These are phyloP conservation scores for Nakazawaea laoshanensis DNA, from an alignment of 805 yeast genomes.

Conservation along the genomic window DNA sequence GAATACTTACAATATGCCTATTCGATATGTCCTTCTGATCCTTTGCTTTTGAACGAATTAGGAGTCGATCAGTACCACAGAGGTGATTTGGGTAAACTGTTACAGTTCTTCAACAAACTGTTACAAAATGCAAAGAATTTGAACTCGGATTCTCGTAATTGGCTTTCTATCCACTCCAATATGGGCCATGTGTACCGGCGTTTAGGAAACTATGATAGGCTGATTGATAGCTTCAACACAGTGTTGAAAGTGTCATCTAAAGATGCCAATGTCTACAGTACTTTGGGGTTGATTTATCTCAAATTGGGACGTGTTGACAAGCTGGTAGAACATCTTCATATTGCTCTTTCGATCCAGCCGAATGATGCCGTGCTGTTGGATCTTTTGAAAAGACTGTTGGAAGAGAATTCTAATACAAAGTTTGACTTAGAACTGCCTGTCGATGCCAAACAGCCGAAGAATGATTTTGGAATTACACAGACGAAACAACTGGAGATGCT, in stretches of 20 bases:
- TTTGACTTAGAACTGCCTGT: constrained; percentile 1
- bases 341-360: constrained; percentile 71
- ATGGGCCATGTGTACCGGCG: constrained; percentile 84
- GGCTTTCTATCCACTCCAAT: constrained; percentile 80
- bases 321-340: constrained; percentile 73
- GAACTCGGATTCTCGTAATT: constrained; percentile 73
- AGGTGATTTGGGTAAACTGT: constrained; percentile 59
- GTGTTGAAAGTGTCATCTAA: constrained; percentile 62
- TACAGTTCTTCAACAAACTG: constrained; percentile 62
- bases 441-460: not conserved
- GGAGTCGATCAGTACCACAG: constrained; percentile 89
- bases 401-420: constrained; percentile 32
- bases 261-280: constrained; percentile 66
- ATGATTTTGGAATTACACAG: not conserved
- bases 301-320: constrained; percentile 53
- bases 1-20: constrained; percentile 75
- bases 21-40: constrained; percentile 77
- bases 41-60: constrained; percentile 80
- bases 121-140: constrained; percentile 56
- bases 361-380: constrained; percentile 82
- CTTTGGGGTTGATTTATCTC: constrained; percentile 77
- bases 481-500: not conserved
- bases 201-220: constrained; percentile 49
- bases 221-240: constrained; percentile 67
- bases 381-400: constrained; percentile 70